phyloP scores from a whole-genome alignment of 2,329 filamentous ascomycete genomes.

The Pseudocercospora eumusae region DNA sequence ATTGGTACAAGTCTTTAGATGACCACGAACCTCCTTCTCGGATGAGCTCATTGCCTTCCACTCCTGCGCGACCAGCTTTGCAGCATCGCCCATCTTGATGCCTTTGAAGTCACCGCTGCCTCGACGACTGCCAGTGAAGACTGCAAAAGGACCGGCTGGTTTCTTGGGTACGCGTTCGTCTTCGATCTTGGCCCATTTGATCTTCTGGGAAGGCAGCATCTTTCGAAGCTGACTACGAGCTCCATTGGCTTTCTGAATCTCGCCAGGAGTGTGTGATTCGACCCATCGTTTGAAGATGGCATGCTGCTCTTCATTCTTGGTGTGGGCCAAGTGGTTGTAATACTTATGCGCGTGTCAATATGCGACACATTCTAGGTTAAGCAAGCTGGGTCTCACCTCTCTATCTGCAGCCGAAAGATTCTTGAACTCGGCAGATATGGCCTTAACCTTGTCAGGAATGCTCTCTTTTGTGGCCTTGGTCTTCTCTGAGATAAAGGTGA shows the following conservation, averaged over 20 bases:
- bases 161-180: slow-evolving; percentile 59
- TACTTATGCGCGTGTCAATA: slow-evolving; percentile 44
- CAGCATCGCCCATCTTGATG: slow-evolving; percentile 45
- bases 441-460: slow-evolving; percentile 41
- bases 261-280: slow-evolving; percentile 53
- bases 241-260: slow-evolving; percentile 61
- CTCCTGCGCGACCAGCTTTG: slow-evolving; percentile 48
- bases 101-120: slow-evolving; percentile 54
- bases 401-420: slow-evolving; percentile 47
- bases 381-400: slow-evolving; percentile 43
- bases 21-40: slow-evolving; percentile 52
- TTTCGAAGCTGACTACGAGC: slow-evolving; percentile 50
- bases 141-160: slow-evolving; percentile 43
- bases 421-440: slow-evolving; percentile 51
- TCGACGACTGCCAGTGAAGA: slow-evolving; percentile 51
- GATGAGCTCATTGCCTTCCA: slow-evolving; percentile 50
- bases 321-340: slow-evolving; percentile 54
- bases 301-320: slow-evolving; percentile 49
- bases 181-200: slow-evolving; percentile 42
- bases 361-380: background rate
- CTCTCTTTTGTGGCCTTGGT: too few relatives aligned
- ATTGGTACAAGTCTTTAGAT: background rate
- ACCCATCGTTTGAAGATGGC: slow-evolving; percentile 58
- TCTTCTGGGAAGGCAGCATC: slow-evolving; percentile 13
- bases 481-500: slow-evolving; percentile 37